Evolutionary conservation across 305 asterid genomes (phyloP), one percentile per base, ranked within the genome.

Genomic region (Nicotiana rustica): DNA sequence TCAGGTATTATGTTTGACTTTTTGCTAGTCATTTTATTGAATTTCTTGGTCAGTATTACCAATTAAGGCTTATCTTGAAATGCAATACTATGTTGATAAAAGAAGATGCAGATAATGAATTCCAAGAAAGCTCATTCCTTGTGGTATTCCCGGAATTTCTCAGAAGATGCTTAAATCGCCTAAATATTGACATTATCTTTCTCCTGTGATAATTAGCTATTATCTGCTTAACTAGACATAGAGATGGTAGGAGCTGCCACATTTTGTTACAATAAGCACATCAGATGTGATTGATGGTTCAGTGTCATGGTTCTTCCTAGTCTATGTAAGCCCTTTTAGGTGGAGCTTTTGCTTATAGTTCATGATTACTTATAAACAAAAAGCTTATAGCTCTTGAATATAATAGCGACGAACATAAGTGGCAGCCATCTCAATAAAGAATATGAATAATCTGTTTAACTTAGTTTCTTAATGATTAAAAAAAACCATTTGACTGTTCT

Each of bases 1-100:
- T 87, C 93, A 91, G 95, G 97, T 92, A 75, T 15, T 52, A 8
- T 49, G 29, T 29, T 52, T 29, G 65, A 52, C 9, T 75, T 52
- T 25, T 52, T 29, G 5, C 14, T 29, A 52, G 47, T 75, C 65
- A 75, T 15, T 52, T 62, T 14, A 73, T 15, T 4, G 17, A 29
- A 75, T 75, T 55, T 2, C 59, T 12, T 55, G 15, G 6, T 71
- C 65, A 29, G 17, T 25, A 14, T 10, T 29, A 52, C 64, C 65
- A 52, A 49, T 25, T 25, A 29, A 75, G 29, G 14, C 64, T 47
- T 41, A 13, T 71, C 38, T 47, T 12, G 78, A 13, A 41, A 19
- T 55, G 78, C 14, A 71, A 21, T 12, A 49, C 8, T 25, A 4
- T 47, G 44, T 49, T 49, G 79, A 47, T 49, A 47, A 49, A 25